Evolutionary conservation across 441 rosid species (phyloP), one percentile per base, ranked within the genome.

Genomic region (Adansonia grandidieri): DNA sequence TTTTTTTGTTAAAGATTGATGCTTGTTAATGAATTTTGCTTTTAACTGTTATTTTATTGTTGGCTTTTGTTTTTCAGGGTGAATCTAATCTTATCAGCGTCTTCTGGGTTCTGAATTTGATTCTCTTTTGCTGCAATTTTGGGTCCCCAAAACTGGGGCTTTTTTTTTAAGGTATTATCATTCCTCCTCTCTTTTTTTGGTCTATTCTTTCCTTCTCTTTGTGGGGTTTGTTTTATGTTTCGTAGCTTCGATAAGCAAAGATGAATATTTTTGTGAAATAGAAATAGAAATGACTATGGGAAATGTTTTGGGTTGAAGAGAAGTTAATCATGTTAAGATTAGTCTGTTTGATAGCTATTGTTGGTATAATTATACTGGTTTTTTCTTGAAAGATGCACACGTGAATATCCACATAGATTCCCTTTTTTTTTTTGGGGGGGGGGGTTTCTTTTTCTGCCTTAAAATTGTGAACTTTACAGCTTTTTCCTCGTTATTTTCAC

Each of bases 321-420:
- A 68, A 68, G 58, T 68, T 68, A 68, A 57, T 57, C 10, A 20
- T 68, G 74, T 45, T 61, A 11, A 28, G 48, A 47, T 61, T 74
- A 74, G 62, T 15, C 45, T 45, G 20, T 60, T 44, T 60, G 40
- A 72, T 77, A 24, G 62, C 54, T 76, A 9, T 76, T 79, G 70
- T 14, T 68, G 73, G 56, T 20, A 10, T 68, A 68, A 45, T 68
- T 56, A 47, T 68, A 47, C 56, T 68, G 28, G 9, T 47, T 68
- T 70, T 47, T 14, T 19, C 20, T 71, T 22, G 61, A 15, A 61
- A 73, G 53, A n/a, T 74, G 51, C 2, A 66, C 19, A 58, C 45
- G 22, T 73, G 81, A 82, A 82, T 73, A 78, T 80, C 53, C 79
- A 70, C 54, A n/a, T 81, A 68, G 76, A 73, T 80, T 78, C 78